Conservation (phyloP, 352 stramenopile genomes). For the Phytophthora pistaciae region DNA sequence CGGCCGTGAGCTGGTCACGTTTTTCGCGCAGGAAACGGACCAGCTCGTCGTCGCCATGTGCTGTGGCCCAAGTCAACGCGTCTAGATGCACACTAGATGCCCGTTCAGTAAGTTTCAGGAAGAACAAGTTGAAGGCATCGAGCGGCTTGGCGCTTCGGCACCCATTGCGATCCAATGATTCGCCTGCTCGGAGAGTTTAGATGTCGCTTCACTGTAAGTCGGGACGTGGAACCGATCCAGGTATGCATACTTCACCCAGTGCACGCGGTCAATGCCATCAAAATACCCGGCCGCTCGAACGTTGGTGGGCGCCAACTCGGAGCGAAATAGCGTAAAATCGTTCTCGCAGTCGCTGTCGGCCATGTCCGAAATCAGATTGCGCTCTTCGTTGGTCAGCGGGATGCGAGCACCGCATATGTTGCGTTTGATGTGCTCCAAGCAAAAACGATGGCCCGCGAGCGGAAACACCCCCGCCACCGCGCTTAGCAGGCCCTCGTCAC, state of each 20-base stretch:
- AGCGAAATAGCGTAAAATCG: background rate
- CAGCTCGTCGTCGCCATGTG: background rate
- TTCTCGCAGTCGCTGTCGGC: background rate
- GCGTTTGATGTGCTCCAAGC: conserved; percentile 11
- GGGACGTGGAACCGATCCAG: background rate
- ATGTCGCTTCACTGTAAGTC: background rate
- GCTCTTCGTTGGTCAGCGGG: background rate
- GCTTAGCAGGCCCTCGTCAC: conserved; percentile 1
- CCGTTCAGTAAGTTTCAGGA: background rate
- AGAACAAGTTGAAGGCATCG: background rate
- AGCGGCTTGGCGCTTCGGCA: background rate
- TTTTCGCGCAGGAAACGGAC: background rate
- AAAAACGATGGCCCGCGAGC: conserved; percentile 2
- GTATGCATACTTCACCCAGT: background rate
- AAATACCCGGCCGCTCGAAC: background rate
- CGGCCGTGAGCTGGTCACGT: background rate
- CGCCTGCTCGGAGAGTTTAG: background rate
- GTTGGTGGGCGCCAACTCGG: background rate
- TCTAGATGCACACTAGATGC: background rate
- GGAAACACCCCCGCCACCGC: conserved; percentile 7
- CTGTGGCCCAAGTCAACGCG: background rate
- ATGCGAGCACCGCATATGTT: background rate
- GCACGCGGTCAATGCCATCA: background rate
- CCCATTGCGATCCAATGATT: background rate
- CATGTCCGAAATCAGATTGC: background rate